Base-by-base conservation (phyloP, 2,329 filamentous ascomycete genomes). In the Calonectria fujianensis region DNA sequence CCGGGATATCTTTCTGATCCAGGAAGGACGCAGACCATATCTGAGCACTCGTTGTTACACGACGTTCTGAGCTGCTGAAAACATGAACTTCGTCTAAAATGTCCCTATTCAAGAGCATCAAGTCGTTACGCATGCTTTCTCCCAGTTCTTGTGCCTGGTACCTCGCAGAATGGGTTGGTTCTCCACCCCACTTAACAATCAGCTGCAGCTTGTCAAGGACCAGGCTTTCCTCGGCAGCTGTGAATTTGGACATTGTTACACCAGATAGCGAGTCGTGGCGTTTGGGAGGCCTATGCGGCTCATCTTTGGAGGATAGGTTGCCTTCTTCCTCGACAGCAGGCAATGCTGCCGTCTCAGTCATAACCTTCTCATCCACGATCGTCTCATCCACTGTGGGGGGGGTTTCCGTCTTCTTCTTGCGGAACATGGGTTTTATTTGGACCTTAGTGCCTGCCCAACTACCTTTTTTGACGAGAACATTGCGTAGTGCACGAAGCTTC, bases 361-460 rank as follows among this genome's bases (percentile, higher is more conserved):
- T 27, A 18, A 75, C 75, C 7, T 82, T 77, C 74, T 88, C 87
- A 16, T 85, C 82, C 5, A 85, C 82, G 18, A n/a, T n/a, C 41
- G 18, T 45, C 41, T 88, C 87, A 16, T 85, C 82, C 5, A 85
- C 82, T 2, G 82, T 74, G 4, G 82, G 65, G 73, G 87, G 83
- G 77, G 93, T 91, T 66, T 94, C 91, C 3, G 92, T 91, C 81
- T 93, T 95, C 81, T 95, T 93, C 87, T 96, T 98, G 67, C 96
- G 93, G 85, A 99, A 99, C 96, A 99, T 98, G 13, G 97, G 97
- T 85, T 99, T 99, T 84, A 99, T 98, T 85, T 99, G 97, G 2
- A 99, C 96, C 84, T 99, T 99, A 1, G 97, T 99, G 0, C 97
- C 97, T 5, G 96, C 93, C 94, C 96, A 98, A 27, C 93, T 93